Percentiles rank a stretch among this genome's conserved stretches.
Evolutionary conservation across 257 asterid species (phyloP).

Genomic region (Prunella vulgaris): DNA sequence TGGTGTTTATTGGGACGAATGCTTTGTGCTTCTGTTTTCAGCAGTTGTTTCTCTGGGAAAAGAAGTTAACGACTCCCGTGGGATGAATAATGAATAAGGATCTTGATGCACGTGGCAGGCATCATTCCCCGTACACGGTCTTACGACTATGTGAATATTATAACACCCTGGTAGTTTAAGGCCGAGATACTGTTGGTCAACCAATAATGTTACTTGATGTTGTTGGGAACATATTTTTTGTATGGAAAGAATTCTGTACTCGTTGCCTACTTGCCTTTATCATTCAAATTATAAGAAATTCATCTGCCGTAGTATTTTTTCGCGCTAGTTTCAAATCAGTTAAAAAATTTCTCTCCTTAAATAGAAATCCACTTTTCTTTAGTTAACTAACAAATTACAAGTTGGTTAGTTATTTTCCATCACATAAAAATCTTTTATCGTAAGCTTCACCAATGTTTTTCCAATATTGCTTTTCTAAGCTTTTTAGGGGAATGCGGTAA

Average conservation of each 20-base stretch:
- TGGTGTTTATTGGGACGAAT: neutral
- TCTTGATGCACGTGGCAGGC: neutral
- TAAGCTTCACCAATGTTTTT: neutral
- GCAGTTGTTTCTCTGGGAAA: neutral
- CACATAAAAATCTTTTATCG: neutral
- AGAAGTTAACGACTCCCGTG: neutral
- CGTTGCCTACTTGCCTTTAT: neutral
- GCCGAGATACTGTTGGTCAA: neutral
- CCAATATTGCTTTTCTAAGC: neutral
- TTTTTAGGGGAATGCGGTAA: neutral
- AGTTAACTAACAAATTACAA: constrained; percentile 6
- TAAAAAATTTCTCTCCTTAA: neutral
- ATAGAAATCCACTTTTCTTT: neutral
- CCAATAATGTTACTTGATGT: neutral
- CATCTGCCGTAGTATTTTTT: neutral
- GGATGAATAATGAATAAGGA: neutral
- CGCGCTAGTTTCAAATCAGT: neutral
- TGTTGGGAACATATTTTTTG: neutral
- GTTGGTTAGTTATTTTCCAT: neutral
- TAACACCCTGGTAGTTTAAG: neutral
- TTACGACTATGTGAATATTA: neutral
- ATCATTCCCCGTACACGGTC: neutral
- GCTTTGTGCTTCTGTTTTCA: neutral
- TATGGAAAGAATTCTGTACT: neutral
- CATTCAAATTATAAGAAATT: neutral